A percentile compares a stretch with the other conserved stretches of the same genome.
phyloP scores from a whole-genome alignment of 2,329 filamentous ascomycete species.

The Cladosporium austrohemisphaericum region DNA sequence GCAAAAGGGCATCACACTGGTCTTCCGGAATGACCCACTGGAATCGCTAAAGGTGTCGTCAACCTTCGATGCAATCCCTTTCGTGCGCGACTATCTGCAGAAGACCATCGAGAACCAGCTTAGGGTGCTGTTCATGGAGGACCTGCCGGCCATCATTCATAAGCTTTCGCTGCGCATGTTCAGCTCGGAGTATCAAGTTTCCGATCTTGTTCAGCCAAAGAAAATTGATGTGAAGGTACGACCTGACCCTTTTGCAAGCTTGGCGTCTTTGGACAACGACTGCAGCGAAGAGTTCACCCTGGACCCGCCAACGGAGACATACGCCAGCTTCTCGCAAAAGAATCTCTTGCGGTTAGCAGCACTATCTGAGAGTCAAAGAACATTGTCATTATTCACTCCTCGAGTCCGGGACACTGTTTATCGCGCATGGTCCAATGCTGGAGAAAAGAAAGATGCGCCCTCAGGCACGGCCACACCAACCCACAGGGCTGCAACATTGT shows the following conservation, averaged over 20 bases:
- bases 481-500: conserved; percentile 43
- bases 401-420: conserved; percentile 88
- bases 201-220: conserved; percentile 36
- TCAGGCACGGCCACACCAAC: conserved; percentile 40
- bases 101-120: conserved; percentile 93
- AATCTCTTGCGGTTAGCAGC: conserved; percentile 80
- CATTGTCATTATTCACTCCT: conserved; percentile 85
- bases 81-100: conserved; percentile 94
- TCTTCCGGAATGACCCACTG: conserved; percentile 96
- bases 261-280: conserved; percentile 66
- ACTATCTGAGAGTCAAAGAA: conserved; percentile 82
- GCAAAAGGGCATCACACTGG: conserved; percentile 92
- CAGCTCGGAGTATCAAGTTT: conserved; percentile 71
- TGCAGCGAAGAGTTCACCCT: conserved; percentile 71
- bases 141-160: conserved; percentile 94
- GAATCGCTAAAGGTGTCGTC: conserved; percentile 98
- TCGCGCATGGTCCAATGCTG: conserved; percentile 80
- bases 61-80: conserved; percentile 97
- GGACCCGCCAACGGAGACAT: conserved; percentile 74
- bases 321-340: conserved; percentile 92
- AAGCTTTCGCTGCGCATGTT: conserved; percentile 81
- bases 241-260: conserved; percentile 36
- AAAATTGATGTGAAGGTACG: conserved; percentile 34
- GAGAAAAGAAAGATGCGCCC: conserved; percentile 62
- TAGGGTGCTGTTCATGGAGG: conserved; percentile 94